Evolutionary conservation across 2,329 filamentous ascomycete species (phyloP), one percentile per base, ranked within the genome.

Genomic region (Ambrosiella xylebori): DNA sequence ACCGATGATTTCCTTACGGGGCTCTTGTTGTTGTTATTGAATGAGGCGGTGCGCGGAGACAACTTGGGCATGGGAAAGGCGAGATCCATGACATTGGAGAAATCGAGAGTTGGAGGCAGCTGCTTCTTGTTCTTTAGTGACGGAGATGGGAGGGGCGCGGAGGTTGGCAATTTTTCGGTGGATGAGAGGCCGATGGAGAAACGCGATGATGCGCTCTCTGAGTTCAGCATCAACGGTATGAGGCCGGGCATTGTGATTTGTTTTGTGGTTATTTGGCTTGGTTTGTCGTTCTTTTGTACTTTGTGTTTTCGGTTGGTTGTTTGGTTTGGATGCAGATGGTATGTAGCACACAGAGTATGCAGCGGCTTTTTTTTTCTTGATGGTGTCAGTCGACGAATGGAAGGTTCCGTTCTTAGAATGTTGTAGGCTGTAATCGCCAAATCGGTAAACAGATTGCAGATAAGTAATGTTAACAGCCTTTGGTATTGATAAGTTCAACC

Each of bases 201-300:
- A 61, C 61, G 37, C 37, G 58, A 41, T 11, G 62, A 58, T 7
- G 61, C 15, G 13, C 35, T 41, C 41, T 58, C 61, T 19, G 64
- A 57, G 50, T 64, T 63, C 38, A 69, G 65, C 55, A 67, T 62
- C 38, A 69, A 64, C 38, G 68, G 67, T 58, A 69, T 68, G 37
- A 68, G 62, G 17, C 66, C 65, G 35, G 64, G 57, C 68, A 69
- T 69, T 41, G 54, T 61, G 61, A 17, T 52, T 12, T 52, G 9
- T 27, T 13, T 52, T 8, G 17, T 8, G 17, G 53, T 55, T 40
- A 9, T 19, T 7, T 6, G 8, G 17, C 15, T 50, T 57, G 40
- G 17, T 38, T 52, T 9, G n/a, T 57, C 9, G 35, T 52, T 11
- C 19, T 11, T 40, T 35, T 51, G 27, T 27, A 11, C 11, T 51